Base-by-base conservation (phyloP, 768 basidiomycete species). In the Podaxis sp. region DNA sequence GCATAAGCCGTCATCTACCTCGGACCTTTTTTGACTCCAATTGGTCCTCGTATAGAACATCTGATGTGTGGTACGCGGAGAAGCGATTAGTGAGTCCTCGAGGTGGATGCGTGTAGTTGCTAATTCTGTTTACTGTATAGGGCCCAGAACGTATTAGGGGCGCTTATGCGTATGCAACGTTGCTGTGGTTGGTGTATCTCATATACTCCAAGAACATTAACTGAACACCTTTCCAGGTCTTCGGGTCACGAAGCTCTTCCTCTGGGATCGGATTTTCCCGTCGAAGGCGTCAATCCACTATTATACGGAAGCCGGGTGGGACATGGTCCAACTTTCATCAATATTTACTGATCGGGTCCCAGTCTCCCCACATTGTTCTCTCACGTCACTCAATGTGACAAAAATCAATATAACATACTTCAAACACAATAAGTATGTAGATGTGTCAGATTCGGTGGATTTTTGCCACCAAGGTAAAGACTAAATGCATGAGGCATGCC, bases 11-110 rank as follows among this genome's bases (percentile, higher is more conserved):
- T 40, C 44, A 38, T 1, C n/a, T 8, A 12, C 55, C 30, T 56
- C 38, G 17, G 33, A 11, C 17, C 6, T 28, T 56, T 5, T 11
- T 33, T 33, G 33, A 33, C 10, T 46, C 28, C 64, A 15, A 64
- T 40, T 13, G 26, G 41, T 26, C 49, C 59, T 46, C 28, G 17
- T n/a, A 52, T 38, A 91, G 89, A 63, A 92, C 88, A 40, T 94
- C 89, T 55, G 93, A 95, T 65, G 97, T 97, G 95, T 84, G 85
- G 77, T 98, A 96, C 68, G 95, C 95, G 1, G 93, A 97, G 72
- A 78, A 73, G 7, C 86, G 95, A 63, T 71, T 98, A 66, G 92
- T 90, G 67, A 38, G 78, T 51, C 17, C 33, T 38, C 56, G 26
- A 58, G 37, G 10, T 15, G 10, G 6, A 38, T 5, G 24, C 28